phyloP scores from a whole-genome alignment of 2,329 filamentous ascomycete species.

The Thelonectria olida region DNA sequence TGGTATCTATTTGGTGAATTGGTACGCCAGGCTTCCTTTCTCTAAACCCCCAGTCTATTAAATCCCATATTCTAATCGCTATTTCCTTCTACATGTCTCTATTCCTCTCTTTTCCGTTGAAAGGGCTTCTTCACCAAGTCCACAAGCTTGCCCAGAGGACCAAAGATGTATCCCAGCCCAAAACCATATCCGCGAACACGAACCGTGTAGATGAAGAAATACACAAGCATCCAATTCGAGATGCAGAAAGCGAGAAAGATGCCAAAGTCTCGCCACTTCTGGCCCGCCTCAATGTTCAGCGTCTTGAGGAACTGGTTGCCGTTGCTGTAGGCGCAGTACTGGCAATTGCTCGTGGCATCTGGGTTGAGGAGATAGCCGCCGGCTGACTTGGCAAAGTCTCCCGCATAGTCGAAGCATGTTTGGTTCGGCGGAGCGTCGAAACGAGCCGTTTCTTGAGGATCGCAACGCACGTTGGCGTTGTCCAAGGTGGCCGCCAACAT shows the following conservation, averaged over 20 bases:
- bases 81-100: background rate
- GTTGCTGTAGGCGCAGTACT: constrained; percentile 72
- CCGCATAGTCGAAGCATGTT: constrained; percentile 73
- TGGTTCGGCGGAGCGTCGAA: constrained; percentile 71
- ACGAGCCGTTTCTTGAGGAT: constrained; percentile 44
- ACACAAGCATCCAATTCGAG: constrained; percentile 76
- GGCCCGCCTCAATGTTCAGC: constrained; percentile 56
- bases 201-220: constrained; percentile 81
- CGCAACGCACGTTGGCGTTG: constrained; percentile 50
- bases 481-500: constrained; percentile 33
- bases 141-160: constrained; percentile 29
- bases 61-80: background rate
- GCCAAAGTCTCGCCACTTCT: constrained; percentile 77
- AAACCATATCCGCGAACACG: constrained; percentile 76
- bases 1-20: too few relatives aligned
- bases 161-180: constrained; percentile 60
- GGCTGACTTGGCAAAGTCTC: constrained; percentile 57
- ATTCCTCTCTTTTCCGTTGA: constrained; percentile 20
- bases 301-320: constrained; percentile 71
- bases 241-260: constrained; percentile 77
- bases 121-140: constrained; percentile 33
- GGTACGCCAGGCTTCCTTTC: too few relatives aligned
- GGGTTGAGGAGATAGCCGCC: constrained; percentile 72
- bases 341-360: constrained; percentile 65
- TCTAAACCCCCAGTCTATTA: background rate